Percentiles rank a stretch among this genome's conserved stretches.
Evolutionary conservation across 805 yeast species (phyloP).

Genomic region (Ogataea thermomethanolica): DNA sequence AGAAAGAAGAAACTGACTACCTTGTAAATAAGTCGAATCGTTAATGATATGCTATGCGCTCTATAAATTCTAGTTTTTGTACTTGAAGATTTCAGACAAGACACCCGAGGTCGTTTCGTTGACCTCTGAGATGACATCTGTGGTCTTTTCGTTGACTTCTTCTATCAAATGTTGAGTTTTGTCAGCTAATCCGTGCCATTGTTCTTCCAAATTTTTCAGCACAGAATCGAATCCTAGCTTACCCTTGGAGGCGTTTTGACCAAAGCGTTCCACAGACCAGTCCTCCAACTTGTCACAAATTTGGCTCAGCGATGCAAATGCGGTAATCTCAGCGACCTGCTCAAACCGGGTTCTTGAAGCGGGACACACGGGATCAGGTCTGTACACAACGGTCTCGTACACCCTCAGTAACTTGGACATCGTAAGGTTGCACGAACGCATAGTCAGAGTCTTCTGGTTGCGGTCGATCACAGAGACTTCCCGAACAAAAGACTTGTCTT

Average conservation of each 20-base stretch:
- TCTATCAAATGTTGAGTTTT: slow-evolving; percentile 18
- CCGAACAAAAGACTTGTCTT: slow-evolving; percentile 72
- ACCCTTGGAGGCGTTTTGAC: slow-evolving; percentile 82
- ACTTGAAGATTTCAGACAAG: not conserved
- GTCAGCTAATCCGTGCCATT: slow-evolving; percentile 28
- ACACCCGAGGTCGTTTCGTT: slow-evolving; percentile 18
- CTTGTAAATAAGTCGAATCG: not conserved
- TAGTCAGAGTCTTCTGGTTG: slow-evolving; percentile 53
- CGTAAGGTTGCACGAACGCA: slow-evolving; percentile 87
- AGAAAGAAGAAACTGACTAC: slow-evolving; percentile 39
- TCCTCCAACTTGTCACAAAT: slow-evolving; percentile 84
- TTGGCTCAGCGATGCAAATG: slow-evolving; percentile 66
- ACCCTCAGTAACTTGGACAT: slow-evolving; percentile 73
- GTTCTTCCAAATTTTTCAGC: slow-evolving; percentile 46
- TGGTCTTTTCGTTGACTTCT: slow-evolving; percentile 28
- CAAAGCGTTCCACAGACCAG: slow-evolving; percentile 86
- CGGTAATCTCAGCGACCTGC: slow-evolving; percentile 87
- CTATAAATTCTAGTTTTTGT: slow-evolving; percentile 6
- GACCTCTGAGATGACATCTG: slow-evolving; percentile 25
- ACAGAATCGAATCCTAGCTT: slow-evolving; percentile 83
- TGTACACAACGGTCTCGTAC: slow-evolving; percentile 80
- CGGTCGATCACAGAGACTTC: slow-evolving; percentile 87
- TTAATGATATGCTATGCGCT: slow-evolving; percentile 5
- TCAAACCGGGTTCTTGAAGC: slow-evolving; percentile 53
- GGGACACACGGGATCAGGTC: slow-evolving; percentile 60